Base-by-base conservation (phyloP, 495 filamentous ascomycete species). In the Hapsidospora chrysogenum region DNA sequence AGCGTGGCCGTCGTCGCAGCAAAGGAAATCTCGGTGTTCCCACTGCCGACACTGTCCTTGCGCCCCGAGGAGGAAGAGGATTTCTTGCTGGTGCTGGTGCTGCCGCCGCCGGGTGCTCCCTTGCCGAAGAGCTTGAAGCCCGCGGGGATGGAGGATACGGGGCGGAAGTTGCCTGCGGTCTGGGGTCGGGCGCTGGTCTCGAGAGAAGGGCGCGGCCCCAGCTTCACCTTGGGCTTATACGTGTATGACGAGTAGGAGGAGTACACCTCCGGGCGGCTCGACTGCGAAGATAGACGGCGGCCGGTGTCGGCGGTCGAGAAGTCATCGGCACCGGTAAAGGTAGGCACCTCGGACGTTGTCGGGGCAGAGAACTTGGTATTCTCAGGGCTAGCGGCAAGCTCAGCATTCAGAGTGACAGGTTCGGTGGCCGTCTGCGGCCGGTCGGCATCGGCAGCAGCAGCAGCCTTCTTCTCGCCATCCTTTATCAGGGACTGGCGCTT, bases 151-250 rank as follows among this genome's bases (percentile, higher is more conserved):
- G 78, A 70, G 7, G 79, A 76, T n/a, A 84, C 69, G 10, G 79
- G 81, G 17, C 80, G 68, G 43, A 76, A 68, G 26, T 75, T 68
- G 31, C 53, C 54, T 9, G 77, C 63, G 9, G 76, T 78, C 31
- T 75, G 66, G 27, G 77, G 72, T 26, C 80, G 67, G 29, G 74
- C 72, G 38, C 52, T 66, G 18, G 63, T 58, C 42, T 92, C 84
- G 17, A 78, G 57, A 3, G 79, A 81, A 33, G 83, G 85, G 33
- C 85, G 70, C 14, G 85, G 85, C 7, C 79, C 85, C 18, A 87
- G 68, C 48, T 85, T 92, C 37, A 89, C 74, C 41, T 84, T 87
- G 26, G 70, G 74, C 37, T 74, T 77, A 17, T 62, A 61, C 30
- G 58, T 59, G 42, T 69, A 69, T 6, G 23, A 26, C 0, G 55